Percentiles rank a stretch among this genome's conserved stretches.
phyloP scores from a whole-genome alignment of 306 rosid species.

The Pterocarpus macrocarpus region DNA sequence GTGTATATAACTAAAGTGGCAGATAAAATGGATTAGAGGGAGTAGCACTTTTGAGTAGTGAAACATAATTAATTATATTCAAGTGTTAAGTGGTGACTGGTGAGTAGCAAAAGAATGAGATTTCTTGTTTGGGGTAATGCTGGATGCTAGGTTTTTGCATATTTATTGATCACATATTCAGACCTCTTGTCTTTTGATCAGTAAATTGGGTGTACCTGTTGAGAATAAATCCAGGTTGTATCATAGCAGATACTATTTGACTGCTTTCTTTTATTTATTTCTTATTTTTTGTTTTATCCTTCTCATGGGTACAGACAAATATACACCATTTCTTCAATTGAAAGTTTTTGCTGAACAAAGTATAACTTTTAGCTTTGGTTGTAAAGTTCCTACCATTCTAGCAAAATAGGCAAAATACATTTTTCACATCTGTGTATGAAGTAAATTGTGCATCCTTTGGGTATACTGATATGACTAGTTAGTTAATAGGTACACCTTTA shows the following conservation, averaged over 20 bases:
- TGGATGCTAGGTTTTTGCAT: constrained; percentile 7
- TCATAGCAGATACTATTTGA: neutral
- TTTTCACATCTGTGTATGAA: constrained; percentile 31
- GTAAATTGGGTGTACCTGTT: constrained; percentile 12
- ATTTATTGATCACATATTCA: constrained; percentile 24
- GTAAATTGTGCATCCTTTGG: constrained; percentile 41
- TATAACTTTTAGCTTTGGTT: constrained; percentile 8
- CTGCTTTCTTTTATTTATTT: neutral
- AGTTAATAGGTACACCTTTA: constrained; percentile 3
- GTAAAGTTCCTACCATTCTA: constrained; percentile 3
- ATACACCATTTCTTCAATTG: neutral
- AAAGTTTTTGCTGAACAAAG: neutral
- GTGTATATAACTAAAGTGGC: no score
- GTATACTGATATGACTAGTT: constrained; percentile 27
- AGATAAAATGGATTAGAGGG: no score
- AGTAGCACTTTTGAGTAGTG: neutral
- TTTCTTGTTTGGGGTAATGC: constrained; percentile 25
- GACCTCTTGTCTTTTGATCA: constrained; percentile 6
- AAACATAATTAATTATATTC: constrained; percentile 25
- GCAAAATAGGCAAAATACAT: constrained; percentile 16
- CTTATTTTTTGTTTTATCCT: neutral
- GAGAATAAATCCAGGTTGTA: constrained; percentile 8
- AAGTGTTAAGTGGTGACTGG: neutral
- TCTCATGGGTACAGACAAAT: neutral
- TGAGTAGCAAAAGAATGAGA: constrained; percentile 33